Evolutionary conservation across 192 early-diverging fungal species (phyloP).

Genomic region (Oehlia diaphana): DNA sequence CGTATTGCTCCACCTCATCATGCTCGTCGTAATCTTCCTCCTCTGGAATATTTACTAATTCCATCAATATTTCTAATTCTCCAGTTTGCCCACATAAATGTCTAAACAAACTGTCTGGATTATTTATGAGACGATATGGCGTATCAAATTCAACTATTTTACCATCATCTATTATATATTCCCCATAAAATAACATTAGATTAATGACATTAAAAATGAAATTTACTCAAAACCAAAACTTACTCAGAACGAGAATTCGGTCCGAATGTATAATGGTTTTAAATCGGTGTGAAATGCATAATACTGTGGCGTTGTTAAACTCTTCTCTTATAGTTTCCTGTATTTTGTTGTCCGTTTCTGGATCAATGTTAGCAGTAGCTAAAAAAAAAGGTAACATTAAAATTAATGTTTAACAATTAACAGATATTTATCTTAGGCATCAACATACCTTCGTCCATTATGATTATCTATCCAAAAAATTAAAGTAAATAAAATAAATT

Average conservation of each 20-base stretch:
- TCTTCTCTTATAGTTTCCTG: conserved; percentile 58
- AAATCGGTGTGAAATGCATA: conserved; percentile 65
- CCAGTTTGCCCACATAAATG: conserved; percentile 83
- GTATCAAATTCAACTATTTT: conserved; percentile 78
- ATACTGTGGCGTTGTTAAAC: conserved; percentile 56
- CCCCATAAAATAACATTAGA: not conserved
- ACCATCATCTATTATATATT: conserved; percentile 58
- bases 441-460: conserved; percentile 51
- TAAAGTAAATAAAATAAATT: not conserved
- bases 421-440: not conserved
- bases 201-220: not conserved
- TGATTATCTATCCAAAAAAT: conserved; percentile 30
- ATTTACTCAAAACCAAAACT: not conserved
- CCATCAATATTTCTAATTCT: conserved; percentile 69
- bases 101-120: conserved; percentile 60
- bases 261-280: conserved; percentile 70
- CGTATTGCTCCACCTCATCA: not conserved
- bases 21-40: conserved; percentile 7
- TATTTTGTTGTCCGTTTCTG: conserved; percentile 57
- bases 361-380: conserved; percentile 66
- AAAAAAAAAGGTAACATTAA: conserved; percentile 30
- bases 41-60: conserved; percentile 44
- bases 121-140: conserved; percentile 68
- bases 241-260: conserved; percentile 50
- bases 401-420: not conserved